phyloP scores from a whole-genome alignment of 176 grass and related monocot genomes.

The Aegilops umbellulata region DNA sequence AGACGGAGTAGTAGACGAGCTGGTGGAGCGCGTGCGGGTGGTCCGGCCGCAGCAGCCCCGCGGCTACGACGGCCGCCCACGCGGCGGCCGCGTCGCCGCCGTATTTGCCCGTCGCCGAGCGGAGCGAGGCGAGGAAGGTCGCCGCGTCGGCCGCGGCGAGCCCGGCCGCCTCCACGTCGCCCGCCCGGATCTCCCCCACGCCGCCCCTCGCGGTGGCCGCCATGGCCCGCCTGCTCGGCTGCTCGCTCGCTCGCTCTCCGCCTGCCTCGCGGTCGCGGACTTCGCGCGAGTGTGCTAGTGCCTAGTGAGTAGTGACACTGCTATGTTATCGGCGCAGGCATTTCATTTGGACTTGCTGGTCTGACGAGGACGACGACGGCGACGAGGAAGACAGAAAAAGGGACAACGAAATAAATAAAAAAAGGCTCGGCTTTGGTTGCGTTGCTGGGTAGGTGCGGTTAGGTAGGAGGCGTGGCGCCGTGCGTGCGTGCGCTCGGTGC shows the following conservation, averaged over 20 bases:
- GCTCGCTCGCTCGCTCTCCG: background rate
- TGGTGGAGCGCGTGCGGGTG: conserved; percentile 91
- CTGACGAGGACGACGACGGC: background rate
- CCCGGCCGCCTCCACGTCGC: conserved; percentile 57
- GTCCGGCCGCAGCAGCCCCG: conserved; percentile 63
- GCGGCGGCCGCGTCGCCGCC: conserved; percentile 25
- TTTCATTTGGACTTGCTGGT: background rate
- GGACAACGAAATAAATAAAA: too few relatives aligned
- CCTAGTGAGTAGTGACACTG: background rate
- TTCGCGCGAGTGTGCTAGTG: background rate
- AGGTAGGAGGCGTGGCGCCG: too few relatives aligned
- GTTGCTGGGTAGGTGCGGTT: too few relatives aligned
- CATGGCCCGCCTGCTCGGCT: background rate
- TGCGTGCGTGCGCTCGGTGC: too few relatives aligned
- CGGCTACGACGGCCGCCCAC: conserved; percentile 43
- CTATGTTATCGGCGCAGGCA: background rate
- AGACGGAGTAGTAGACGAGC: conserved; percentile 89
- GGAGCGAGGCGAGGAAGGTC: conserved; percentile 46
- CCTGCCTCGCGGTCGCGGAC: background rate
- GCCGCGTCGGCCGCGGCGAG: conserved; percentile 29
- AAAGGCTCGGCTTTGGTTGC: too few relatives aligned
- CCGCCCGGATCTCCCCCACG: conserved; percentile 57
- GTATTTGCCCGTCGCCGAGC: conserved; percentile 7
- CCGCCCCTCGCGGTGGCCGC: conserved; percentile 43
- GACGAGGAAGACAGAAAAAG: background rate